These are phyloP conservation scores for Dryas integrifolia DNA, from an alignment of 331 rosid species.

Conservation along the genomic window DNA sequence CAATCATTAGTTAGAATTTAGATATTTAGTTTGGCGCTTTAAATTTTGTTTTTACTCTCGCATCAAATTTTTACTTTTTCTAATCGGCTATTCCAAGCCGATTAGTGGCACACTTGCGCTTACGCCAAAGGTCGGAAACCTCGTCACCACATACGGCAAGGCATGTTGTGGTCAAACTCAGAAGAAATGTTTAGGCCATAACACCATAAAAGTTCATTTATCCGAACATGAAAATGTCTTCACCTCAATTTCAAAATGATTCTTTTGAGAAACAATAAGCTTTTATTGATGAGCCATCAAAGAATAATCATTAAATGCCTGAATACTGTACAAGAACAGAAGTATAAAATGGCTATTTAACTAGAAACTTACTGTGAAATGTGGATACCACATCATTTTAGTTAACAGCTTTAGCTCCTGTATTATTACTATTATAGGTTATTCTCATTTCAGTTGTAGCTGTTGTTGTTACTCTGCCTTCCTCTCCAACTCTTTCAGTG, in stretches of 20 bases:
- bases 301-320: not conserved
- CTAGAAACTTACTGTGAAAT: not conserved
- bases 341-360: not conserved
- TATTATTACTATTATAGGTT: not conserved
- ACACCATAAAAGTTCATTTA: not conserved
- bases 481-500: conserved; percentile 19
- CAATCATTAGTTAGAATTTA: no score
- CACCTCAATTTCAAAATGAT: not conserved
- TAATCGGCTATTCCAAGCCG: no score
- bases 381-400: not conserved
- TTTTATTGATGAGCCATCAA: not conserved
- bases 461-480: not conserved
- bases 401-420: not conserved
- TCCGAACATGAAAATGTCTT: not conserved
- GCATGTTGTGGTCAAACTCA: no score
- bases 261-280: not conserved
- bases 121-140: no score
- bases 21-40: no score
- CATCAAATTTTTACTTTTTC: no score
- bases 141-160: no score
- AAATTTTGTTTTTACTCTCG: no score
- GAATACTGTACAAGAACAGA: not conserved
- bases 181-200: no score
- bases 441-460: not conserved
- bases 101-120: no score